phyloP scores from a whole-genome alignment of 2,329 filamentous ascomycete genomes.

The Ampelomyces quisqualis region DNA sequence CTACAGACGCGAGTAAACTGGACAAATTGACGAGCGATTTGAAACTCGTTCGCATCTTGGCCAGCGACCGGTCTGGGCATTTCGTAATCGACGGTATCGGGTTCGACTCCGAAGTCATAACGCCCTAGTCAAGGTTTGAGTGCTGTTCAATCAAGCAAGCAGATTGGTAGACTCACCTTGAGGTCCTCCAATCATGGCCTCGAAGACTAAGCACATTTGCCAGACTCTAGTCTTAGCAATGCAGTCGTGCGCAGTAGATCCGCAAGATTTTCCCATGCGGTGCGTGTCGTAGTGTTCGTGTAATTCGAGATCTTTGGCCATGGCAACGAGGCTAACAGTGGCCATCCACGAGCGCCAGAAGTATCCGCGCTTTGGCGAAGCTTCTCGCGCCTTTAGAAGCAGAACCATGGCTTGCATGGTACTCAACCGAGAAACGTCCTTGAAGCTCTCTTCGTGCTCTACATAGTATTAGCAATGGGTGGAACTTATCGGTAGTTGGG shows the following conservation, averaged over 20 bases:
- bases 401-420: conserved; percentile 89
- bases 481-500: neutral
- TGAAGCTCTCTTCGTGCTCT: conserved; percentile 91
- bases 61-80: conserved; percentile 64
- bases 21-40: conserved; percentile 78
- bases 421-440: conserved; percentile 85
- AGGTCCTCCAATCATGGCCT: conserved; percentile 89
- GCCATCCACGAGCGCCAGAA: conserved; percentile 98
- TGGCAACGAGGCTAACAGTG: conserved; percentile 84
- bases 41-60: conserved; percentile 71
- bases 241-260: conserved; percentile 70
- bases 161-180: conserved; percentile 66
- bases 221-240: conserved; percentile 82
- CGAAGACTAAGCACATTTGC: conserved; percentile 83
- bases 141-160: neutral
- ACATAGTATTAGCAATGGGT: conserved; percentile 15
- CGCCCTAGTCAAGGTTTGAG: conserved; percentile 52
- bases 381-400: conserved; percentile 85
- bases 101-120: conserved; percentile 72
- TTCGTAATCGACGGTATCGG: conserved; percentile 73
- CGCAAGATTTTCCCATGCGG: conserved; percentile 69
- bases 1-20: conserved; percentile 77
- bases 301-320: conserved; percentile 88
- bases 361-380: conserved; percentile 89
- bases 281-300: conserved; percentile 85